Conservation (phyloP, 1,284 basidiomycete species). For the Marasmius fiardii region DNA sequence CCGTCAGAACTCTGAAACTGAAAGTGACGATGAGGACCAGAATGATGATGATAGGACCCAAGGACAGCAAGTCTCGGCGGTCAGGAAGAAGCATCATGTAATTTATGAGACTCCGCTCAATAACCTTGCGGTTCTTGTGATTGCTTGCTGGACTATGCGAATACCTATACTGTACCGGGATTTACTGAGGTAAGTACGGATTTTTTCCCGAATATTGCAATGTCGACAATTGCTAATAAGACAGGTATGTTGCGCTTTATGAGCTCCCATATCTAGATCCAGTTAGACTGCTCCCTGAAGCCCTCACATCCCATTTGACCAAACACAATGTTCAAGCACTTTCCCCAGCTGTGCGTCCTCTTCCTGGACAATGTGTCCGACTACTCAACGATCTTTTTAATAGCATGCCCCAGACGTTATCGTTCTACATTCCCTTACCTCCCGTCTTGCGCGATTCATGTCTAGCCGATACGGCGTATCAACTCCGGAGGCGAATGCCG, state of each 20-base stretch:
- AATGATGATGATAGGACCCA: constrained; percentile 6
- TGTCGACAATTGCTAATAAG: constrained; percentile 7
- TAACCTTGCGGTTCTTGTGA: constrained; percentile 63
- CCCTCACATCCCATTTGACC: constrained; percentile 68
- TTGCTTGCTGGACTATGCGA: constrained; percentile 77
- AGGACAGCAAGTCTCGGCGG: background rate
- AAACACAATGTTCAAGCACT: constrained; percentile 63
- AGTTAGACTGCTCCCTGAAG: constrained; percentile 58
- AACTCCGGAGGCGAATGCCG: constrained; percentile 77
- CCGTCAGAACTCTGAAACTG: constrained; percentile 50
- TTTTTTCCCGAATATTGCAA: constrained; percentile 4
- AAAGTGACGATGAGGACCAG: constrained; percentile 32
- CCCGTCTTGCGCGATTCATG: constrained; percentile 59
- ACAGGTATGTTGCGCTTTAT: constrained; percentile 69
- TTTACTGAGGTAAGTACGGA: constrained; percentile 56
- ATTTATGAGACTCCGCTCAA: constrained; percentile 52
- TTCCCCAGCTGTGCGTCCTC: constrained; percentile 59
- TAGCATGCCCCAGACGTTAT: constrained; percentile 64
- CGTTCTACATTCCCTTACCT: constrained; percentile 56
- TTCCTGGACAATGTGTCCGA: constrained; percentile 1
- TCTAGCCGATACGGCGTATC: constrained; percentile 53
- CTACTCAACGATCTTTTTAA: constrained; percentile 11
- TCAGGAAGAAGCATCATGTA: constrained; percentile 15
- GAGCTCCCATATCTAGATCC: constrained; percentile 83
- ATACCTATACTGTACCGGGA: constrained; percentile 75